These are phyloP conservation scores for Allium cepa DNA, from an alignment of 106 monocot genomes.

Conservation along the genomic window DNA sequence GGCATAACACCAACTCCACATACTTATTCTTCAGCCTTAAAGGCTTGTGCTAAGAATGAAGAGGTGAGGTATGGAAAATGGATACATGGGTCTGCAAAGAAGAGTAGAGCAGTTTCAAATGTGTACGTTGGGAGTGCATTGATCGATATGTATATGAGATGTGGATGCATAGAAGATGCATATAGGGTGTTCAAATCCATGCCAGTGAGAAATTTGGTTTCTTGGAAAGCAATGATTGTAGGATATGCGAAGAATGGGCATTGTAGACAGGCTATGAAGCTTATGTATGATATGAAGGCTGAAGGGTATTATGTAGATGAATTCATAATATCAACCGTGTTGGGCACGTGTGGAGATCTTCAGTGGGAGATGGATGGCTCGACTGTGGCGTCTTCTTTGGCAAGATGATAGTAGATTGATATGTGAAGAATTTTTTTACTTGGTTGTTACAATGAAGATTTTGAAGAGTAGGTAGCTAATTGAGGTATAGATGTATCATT, in stretches of 20 bases:
- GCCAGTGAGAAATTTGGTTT: slow-evolving; percentile 67
- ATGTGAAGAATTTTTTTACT: no score
- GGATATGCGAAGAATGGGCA: slow-evolving; percentile 82
- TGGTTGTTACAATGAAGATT: no score
- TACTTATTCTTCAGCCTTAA: slow-evolving; percentile 82
- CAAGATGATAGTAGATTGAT: slow-evolving; percentile 6
- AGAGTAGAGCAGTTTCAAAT: slow-evolving; percentile 38
- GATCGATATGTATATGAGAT: slow-evolving; percentile 84
- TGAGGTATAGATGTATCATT: no score
- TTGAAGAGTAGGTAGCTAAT: no score
- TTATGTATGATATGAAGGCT: slow-evolving; percentile 65
- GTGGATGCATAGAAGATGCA: slow-evolving; percentile 57
- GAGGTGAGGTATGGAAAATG: slow-evolving; percentile 36
- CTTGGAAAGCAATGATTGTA: slow-evolving; percentile 77
- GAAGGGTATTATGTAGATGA: slow-evolving; percentile 81
- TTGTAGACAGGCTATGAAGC: slow-evolving; percentile 64
- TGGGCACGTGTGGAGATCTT: slow-evolving; percentile 58
- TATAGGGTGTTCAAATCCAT: slow-evolving; percentile 55
- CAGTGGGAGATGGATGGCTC: slow-evolving; percentile 18
- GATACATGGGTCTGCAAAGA: slow-evolving; percentile 75
- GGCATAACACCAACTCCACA: slow-evolving; percentile 62
- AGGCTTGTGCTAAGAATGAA: slow-evolving; percentile 67
- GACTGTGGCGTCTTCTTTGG: slow-evolving; percentile 5
- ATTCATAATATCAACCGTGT: slow-evolving; percentile 48
- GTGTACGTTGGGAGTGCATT: slow-evolving; percentile 78